A percentile compares a stretch with the other conserved stretches of the same genome.
Evolutionary conservation across 2,329 filamentous ascomycete genomes (phyloP).

Genomic region (Ciborinia camelliae): DNA sequence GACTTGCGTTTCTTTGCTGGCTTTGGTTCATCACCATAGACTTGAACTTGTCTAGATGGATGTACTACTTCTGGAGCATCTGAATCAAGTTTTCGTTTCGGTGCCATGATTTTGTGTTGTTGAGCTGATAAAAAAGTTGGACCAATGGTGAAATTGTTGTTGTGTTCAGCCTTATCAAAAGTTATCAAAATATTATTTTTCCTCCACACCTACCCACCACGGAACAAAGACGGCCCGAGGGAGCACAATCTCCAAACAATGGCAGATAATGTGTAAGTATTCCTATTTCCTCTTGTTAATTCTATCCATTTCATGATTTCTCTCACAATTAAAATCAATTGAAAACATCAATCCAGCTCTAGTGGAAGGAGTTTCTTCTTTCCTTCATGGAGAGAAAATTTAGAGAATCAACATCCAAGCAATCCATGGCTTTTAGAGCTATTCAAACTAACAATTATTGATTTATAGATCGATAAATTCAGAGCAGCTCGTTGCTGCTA

Average conservation of each 20-base stretch:
- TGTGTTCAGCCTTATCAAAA: constrained; percentile 19
- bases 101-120: constrained; percentile 30
- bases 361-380: background rate
- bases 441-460: constrained; percentile 2
- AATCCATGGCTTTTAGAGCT: background rate
- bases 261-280: background rate
- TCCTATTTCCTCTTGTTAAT: background rate
- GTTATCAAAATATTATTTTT: background rate
- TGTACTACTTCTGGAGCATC: constrained; percentile 33
- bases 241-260: background rate
- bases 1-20: constrained; percentile 35
- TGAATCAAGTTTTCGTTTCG: constrained; percentile 34
- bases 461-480: constrained; percentile 6
- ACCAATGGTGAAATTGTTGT: constrained; percentile 9
- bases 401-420: background rate
- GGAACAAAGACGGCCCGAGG: background rate
- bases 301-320: background rate
- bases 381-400: background rate
- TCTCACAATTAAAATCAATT: background rate
- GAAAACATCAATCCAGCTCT: background rate
- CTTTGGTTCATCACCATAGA: constrained; percentile 33
- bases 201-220: constrained; percentile 1
- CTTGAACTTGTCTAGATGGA: constrained; percentile 35
- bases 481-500: background rate
- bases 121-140: constrained; percentile 1